A percentile compares a stretch with the other conserved stretches of the same genome.
Evolutionary conservation across 441 rosid genomes (phyloP).

Genomic region (Gossypium schwendimanii): DNA sequence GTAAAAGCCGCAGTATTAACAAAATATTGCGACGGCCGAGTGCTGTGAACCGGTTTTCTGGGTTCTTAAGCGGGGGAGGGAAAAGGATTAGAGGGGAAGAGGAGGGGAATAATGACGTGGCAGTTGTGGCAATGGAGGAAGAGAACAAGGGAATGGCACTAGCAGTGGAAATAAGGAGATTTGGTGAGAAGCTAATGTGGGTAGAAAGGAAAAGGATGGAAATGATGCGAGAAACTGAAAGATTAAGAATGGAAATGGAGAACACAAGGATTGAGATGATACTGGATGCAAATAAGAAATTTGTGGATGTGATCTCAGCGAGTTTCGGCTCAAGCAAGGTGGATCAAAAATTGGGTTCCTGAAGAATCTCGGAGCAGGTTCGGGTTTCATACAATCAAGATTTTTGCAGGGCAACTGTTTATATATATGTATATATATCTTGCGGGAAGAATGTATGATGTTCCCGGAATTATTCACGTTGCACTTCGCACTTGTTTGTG

Average conservation of each 20-base stretch:
- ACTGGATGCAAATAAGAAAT: conserved; percentile 17
- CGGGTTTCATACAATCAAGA: no score
- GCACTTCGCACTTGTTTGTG: no score
- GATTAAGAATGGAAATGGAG: conserved; percentile 12
- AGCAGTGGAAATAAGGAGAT: not conserved
- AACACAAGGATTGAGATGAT: conserved; percentile 25
- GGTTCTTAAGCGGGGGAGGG: not conserved
- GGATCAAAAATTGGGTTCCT: not conserved
- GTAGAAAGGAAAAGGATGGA: conserved; percentile 17
- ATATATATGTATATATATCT: no score
- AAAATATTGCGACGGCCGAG: conserved; percentile 45
- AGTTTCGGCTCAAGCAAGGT: conserved; percentile 15
- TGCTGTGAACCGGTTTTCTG: conserved; percentile 38
- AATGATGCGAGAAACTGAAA: conserved; percentile 35
- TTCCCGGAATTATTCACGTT: no score
- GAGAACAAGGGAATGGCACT: not conserved
- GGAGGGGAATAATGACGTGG: not conserved
- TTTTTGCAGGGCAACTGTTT: no score
- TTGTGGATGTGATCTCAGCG: conserved; percentile 33
- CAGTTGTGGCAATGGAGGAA: not conserved
- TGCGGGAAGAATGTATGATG: no score
- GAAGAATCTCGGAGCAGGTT: not conserved
- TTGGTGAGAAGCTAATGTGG: not conserved
- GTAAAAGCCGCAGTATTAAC: conserved; percentile 52
- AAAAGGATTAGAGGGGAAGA: not conserved